These are phyloP conservation scores for Alloteropsis semialata DNA, from an alignment of 176 grass and related monocot genomes.

Conservation along the genomic window DNA sequence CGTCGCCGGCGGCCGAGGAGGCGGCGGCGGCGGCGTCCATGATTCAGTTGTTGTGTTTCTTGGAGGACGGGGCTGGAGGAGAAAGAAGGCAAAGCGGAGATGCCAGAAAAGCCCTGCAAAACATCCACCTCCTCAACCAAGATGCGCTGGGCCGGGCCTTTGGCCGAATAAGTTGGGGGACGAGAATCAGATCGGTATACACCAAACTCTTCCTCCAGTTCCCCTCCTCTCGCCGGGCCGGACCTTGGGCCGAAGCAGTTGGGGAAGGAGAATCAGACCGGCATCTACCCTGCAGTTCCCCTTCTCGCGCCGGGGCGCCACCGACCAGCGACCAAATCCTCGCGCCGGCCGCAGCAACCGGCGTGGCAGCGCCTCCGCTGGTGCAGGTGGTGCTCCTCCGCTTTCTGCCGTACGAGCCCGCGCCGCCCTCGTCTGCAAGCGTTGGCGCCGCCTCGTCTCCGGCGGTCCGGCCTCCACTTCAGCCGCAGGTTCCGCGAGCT, in stretches of 20 bases:
- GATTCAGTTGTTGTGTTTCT: constrained; percentile 15
- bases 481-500: not conserved
- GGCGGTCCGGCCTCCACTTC: not conserved
- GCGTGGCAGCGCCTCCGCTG: not conserved
- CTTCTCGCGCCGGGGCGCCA: too few species aligned
- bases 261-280: too few species aligned
- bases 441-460: not conserved
- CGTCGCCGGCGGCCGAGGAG: not conserved
- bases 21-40: constrained; percentile 11
- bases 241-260: too few species aligned
- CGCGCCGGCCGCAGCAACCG: too few species aligned
- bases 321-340: too few species aligned
- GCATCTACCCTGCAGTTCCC: too few species aligned
- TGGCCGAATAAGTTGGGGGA: too few species aligned
- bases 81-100: not conserved
- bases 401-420: not conserved
- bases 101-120: not conserved
- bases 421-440: not conserved
- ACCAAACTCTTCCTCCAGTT: too few species aligned
- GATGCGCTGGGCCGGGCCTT: too few species aligned
- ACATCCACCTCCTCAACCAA: too few species aligned
- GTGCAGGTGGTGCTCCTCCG: not conserved
- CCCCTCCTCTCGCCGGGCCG: too few species aligned
- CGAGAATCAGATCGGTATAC: too few species aligned
- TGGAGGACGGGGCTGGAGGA: not conserved